Conservation (phyloP, 202 grass and related monocot species). For the Schoenoplectus tabernaemontani region DNA sequence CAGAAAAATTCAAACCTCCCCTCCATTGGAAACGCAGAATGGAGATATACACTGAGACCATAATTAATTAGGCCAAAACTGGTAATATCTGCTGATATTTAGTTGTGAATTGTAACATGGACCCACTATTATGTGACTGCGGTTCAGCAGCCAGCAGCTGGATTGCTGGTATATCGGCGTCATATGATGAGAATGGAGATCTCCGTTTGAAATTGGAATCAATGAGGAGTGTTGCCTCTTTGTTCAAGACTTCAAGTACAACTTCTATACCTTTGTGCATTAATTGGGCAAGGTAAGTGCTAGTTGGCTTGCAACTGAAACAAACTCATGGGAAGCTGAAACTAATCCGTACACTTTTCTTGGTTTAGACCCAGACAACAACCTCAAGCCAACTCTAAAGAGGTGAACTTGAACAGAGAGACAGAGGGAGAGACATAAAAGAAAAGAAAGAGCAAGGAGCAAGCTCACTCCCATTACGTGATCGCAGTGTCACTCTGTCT, state of each 20-base stretch:
- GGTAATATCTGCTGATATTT: constrained; percentile 3
- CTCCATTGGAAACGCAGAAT: background rate
- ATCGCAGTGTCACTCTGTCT: constrained; percentile 20
- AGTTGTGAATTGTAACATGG: background rate
- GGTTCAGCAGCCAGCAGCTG: background rate
- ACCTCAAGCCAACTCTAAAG: constrained; percentile 19
- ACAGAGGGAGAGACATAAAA: background rate
- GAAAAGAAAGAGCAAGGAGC: background rate
- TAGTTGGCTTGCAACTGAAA: constrained; percentile 22
- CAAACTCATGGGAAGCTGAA: constrained; percentile 25
- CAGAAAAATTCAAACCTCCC: no score
- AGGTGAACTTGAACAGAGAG: constrained; percentile 2
- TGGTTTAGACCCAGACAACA: constrained; percentile 18
- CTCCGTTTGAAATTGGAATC: background rate
- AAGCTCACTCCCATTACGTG: constrained; percentile 28
- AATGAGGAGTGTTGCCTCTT: background rate
- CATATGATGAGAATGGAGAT: background rate
- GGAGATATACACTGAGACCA: background rate
- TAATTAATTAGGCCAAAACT: background rate
- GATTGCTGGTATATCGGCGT: background rate
- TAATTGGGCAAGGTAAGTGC: constrained; percentile 23
- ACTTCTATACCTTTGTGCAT: constrained; percentile 23
- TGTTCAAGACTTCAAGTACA: constrained; percentile 18
- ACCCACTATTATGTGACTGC: constrained; percentile 10
- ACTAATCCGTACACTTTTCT: constrained; percentile 17